Conservation (phyloP, 2,329 filamentous ascomycete genomes). For the Alternaria ventricosa region DNA sequence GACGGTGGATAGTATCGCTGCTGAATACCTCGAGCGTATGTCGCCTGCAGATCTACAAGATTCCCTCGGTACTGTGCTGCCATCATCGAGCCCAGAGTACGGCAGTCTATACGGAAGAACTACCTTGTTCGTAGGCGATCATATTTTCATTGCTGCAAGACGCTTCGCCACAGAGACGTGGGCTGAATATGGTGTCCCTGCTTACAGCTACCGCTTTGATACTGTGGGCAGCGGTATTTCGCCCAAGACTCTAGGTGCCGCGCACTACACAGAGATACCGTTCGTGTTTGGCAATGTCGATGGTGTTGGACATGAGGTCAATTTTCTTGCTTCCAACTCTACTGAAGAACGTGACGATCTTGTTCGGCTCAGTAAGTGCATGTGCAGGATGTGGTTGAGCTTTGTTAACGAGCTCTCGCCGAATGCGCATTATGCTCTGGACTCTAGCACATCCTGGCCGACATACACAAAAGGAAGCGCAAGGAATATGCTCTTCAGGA, state of each 20-base stretch:
- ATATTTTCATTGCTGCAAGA: background rate
- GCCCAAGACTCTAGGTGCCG: background rate
- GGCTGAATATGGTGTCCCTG: background rate
- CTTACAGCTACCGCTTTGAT: background rate
- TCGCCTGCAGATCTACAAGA: background rate
- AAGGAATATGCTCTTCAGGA: background rate
- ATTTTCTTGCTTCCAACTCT: background rate
- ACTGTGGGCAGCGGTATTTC: background rate
- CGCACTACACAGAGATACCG: background rate
- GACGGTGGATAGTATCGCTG: background rate
- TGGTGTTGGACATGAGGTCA: background rate
- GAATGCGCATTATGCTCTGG: background rate
- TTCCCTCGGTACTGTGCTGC: background rate
- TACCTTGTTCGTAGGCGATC: background rate
- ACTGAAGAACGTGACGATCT: background rate
- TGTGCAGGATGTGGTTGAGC: slow-evolving; percentile 6
- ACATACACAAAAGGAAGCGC: background rate
- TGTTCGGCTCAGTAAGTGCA: background rate
- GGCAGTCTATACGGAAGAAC: background rate
- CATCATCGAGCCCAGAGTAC: background rate
- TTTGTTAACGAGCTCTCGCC: slow-evolving; percentile 5
- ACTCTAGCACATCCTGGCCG: background rate
- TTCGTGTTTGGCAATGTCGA: background rate
- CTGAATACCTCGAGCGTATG: background rate
- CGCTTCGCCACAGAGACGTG: background rate